These are phyloP conservation scores for Pleurotus eryngii DNA, from an alignment of 768 basidiomycete genomes.

Conservation along the genomic window DNA sequence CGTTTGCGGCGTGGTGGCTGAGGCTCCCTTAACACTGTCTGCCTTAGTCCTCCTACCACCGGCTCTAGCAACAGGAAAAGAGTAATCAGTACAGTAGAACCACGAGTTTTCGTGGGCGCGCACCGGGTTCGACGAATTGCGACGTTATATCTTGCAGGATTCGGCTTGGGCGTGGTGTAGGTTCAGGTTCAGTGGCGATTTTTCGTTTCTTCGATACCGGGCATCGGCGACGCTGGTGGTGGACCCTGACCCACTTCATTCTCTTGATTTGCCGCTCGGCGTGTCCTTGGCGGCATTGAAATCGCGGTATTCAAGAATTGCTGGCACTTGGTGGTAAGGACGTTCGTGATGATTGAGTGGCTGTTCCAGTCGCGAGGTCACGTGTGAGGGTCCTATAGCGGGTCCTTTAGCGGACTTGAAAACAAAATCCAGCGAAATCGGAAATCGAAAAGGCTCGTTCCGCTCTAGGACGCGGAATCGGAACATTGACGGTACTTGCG, in stretches of 20 bases:
- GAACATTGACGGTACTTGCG: too few species aligned
- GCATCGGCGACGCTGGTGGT: not conserved
- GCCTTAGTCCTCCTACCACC: not conserved
- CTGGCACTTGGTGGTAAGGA: not conserved
- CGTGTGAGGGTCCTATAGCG: too few species aligned
- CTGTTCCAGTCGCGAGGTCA: not conserved
- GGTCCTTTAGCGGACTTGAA: too few species aligned
- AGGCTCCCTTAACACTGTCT: not conserved
- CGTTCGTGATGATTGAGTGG: not conserved
- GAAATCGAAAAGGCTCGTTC: too few species aligned
- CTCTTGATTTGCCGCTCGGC: constrained; percentile 1
- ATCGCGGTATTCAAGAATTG: not conserved
- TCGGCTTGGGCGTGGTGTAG: not conserved
- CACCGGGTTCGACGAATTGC: not conserved
- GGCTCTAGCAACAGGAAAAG: not conserved
- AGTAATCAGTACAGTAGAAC: too few species aligned
- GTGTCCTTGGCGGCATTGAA: constrained; percentile 1
- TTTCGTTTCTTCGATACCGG: not conserved
- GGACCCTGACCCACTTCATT: not conserved
- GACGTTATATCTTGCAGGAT: constrained; percentile 3
- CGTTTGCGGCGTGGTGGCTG: constrained; percentile 1
- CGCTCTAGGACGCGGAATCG: too few species aligned
- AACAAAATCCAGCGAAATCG: too few species aligned
- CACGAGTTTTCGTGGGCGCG: not conserved
- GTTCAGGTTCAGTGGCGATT: not conserved